phyloP scores from a whole-genome alignment of 1,139 yeast genomes.

The Diutina ranongensis region DNA sequence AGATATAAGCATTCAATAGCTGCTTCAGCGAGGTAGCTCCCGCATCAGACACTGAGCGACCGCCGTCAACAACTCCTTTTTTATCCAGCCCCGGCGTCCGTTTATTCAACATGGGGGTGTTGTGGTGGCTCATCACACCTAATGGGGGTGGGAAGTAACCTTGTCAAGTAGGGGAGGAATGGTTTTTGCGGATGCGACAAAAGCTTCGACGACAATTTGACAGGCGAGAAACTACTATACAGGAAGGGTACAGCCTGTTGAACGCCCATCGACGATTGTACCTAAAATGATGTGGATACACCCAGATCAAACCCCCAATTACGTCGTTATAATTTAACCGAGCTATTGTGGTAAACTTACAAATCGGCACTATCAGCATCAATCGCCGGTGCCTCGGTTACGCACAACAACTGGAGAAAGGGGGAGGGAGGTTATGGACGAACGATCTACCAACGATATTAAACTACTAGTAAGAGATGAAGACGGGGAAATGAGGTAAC shows the following conservation, averaged over 20 bases:
- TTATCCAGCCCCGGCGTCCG: conserved; percentile 17
- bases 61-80: conserved; percentile 7
- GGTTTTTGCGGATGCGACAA: background rate
- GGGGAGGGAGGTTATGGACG: too few species aligned
- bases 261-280: too few species aligned
- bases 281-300: too few species aligned
- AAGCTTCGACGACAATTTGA: background rate
- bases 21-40: conserved; percentile 51
- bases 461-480: too few species aligned
- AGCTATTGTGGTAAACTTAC: too few species aligned
- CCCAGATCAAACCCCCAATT: too few species aligned
- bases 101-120: conserved; percentile 24
- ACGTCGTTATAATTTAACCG: too few species aligned
- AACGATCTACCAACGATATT: too few species aligned
- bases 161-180: background rate
- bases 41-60: conserved; percentile 29
- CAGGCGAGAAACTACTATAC: background rate
- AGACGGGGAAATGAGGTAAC: too few species aligned
- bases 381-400: too few species aligned
- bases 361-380: too few species aligned
- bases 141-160: background rate
- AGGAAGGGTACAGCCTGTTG: background rate
- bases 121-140: conserved; percentile 21
- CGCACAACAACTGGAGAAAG: too few species aligned
- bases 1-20: conserved; percentile 71